These are phyloP conservation scores for Talaromyces ruber DNA, from an alignment of 495 filamentous ascomycete genomes.

Conservation along the genomic window DNA sequence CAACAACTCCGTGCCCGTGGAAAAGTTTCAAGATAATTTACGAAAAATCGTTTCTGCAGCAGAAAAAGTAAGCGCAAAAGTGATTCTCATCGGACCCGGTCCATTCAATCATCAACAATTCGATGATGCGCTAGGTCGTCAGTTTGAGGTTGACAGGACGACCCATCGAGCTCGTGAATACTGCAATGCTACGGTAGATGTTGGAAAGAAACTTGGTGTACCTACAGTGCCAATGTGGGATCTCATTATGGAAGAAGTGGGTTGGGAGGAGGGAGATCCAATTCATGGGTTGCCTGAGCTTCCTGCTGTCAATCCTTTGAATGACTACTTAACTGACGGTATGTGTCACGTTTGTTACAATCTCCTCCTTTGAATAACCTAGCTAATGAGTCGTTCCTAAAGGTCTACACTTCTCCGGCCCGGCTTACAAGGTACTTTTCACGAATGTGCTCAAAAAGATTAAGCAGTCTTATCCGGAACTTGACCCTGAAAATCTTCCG, in stretches of 20 bases:
- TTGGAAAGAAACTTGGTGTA: not conserved
- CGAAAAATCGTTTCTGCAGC: constrained; percentile 40
- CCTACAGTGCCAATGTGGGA: not conserved
- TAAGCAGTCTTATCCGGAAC: not conserved
- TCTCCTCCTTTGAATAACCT: not conserved
- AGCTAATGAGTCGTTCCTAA: not conserved
- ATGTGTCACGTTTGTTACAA: not conserved
- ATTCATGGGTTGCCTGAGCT: not conserved
- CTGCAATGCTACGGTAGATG: not conserved
- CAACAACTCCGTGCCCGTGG: constrained; percentile 62
- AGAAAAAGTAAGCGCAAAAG: not conserved
- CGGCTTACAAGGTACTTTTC: not conserved
- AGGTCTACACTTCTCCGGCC: not conserved
- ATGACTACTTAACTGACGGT: not conserved
- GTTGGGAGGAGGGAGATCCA: not conserved
- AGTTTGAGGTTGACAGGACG: not conserved
- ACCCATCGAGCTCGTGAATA: not conserved
- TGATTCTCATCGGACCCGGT: not conserved
- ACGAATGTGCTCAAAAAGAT: not conserved
- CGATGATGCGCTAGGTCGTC: not conserved
- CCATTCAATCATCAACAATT: constrained; percentile 3
- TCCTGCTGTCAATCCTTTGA: not conserved
- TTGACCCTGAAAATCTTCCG: not conserved
- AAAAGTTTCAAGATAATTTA: constrained; percentile 63
- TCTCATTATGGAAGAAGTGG: not conserved